These are phyloP conservation scores for Fusarium sp. DNA, from an alignment of 2,329 filamentous ascomycete genomes.

Conservation along the genomic window DNA sequence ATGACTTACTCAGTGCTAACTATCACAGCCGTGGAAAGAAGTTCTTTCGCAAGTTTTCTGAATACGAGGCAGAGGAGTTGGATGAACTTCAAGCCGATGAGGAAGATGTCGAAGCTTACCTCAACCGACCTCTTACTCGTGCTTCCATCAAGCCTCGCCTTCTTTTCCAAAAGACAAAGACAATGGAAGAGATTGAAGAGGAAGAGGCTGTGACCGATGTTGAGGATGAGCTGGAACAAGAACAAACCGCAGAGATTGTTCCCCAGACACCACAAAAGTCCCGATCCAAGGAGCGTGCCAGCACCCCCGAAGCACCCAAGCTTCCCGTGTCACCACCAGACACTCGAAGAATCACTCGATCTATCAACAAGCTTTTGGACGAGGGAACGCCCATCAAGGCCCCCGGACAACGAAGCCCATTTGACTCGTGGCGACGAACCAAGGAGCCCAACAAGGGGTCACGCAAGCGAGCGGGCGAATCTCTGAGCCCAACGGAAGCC, in stretches of 20 bases:
- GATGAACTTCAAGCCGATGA: slow-evolving; percentile 50
- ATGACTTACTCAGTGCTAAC: slow-evolving; percentile 9
- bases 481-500: slow-evolving; percentile 42
- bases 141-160: slow-evolving; percentile 78
- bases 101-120: slow-evolving; percentile 49
- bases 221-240: slow-evolving; percentile 55
- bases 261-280: slow-evolving; percentile 54
- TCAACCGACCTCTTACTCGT: slow-evolving; percentile 66
- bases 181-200: slow-evolving; percentile 59
- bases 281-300: slow-evolving; percentile 31
- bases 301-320: slow-evolving; percentile 66
- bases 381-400: slow-evolving; percentile 55
- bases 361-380: slow-evolving; percentile 60
- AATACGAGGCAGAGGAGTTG: slow-evolving; percentile 48
- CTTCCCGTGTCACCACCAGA: slow-evolving; percentile 72
- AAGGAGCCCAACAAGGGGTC: slow-evolving; percentile 62
- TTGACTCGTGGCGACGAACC: slow-evolving; percentile 75
- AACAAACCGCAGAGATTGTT: slow-evolving; percentile 23
- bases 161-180: slow-evolving; percentile 70
- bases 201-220: slow-evolving; percentile 71
- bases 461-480: slow-evolving; percentile 54
- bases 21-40: slow-evolving; percentile 78
- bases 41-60: slow-evolving; percentile 75
- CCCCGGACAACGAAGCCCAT: slow-evolving; percentile 62
- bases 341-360: slow-evolving; percentile 69